Evolutionary conservation across 495 filamentous ascomycete species (phyloP).

Genomic region (Aspergillus nanangensis): DNA sequence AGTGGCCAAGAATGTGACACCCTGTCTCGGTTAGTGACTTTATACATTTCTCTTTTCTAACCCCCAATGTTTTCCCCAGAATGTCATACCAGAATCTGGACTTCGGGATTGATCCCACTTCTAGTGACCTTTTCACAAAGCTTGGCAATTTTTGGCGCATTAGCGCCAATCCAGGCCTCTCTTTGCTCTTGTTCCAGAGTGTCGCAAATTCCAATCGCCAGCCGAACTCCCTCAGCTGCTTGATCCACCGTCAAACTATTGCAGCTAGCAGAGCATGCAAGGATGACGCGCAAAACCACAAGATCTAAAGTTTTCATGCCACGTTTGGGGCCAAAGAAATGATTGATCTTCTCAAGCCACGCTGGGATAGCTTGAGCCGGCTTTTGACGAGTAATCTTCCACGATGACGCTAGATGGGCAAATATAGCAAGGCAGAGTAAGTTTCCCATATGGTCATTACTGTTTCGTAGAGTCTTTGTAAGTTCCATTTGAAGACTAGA

Average conservation of each 20-base stretch:
- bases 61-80: background rate
- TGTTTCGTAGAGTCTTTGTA: conserved; percentile 39
- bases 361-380: conserved; percentile 11
- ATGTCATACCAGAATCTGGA: conserved; percentile 41
- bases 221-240: conserved; percentile 41
- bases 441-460: conserved; percentile 43
- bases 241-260: conserved; percentile 30
- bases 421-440: conserved; percentile 48
- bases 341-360: conserved; percentile 36
- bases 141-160: conserved; percentile 42
- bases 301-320: conserved; percentile 53
- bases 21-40: conserved; percentile 29
- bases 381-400: conserved; percentile 7
- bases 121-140: conserved; percentile 46
- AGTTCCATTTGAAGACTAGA: conserved; percentile 40
- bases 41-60: background rate
- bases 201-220: conserved; percentile 46
- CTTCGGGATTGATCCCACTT: conserved; percentile 27
- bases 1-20: conserved; percentile 30
- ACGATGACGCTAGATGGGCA: conserved; percentile 31
- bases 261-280: conserved; percentile 45
- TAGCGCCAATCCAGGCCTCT: conserved; percentile 40
- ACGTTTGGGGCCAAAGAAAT: conserved; percentile 47
- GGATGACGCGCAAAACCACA: conserved; percentile 47
- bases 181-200: conserved; percentile 37